Conservation (phyloP, 805 yeast genomes). For the Starmerella ratchasimensis region DNA sequence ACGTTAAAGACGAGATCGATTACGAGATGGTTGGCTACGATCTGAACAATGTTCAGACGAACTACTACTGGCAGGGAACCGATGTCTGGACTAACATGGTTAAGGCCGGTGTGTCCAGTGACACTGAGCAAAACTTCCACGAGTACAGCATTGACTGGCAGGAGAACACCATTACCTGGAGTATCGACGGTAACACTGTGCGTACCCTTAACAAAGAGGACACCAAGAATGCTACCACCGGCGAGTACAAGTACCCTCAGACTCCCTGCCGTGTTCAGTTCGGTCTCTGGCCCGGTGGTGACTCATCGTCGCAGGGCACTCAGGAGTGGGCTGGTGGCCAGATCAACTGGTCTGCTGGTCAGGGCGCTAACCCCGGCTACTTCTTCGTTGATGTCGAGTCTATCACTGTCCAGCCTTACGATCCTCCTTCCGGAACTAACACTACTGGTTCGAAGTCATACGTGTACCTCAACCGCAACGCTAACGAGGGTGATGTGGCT, state of each 20-base stretch:
- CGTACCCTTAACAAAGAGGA: conserved; percentile 47
- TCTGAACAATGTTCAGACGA: conserved; percentile 53
- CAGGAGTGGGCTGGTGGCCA: conserved; percentile 76
- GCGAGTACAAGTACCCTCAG: conserved; percentile 70
- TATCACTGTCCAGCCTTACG: conserved; percentile 54
- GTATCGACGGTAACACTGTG: conserved; percentile 49
- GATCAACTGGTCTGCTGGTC: conserved; percentile 69
- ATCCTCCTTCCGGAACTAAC: conserved; percentile 46
- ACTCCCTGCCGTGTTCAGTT: conserved; percentile 74
- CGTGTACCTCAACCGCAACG: conserved; percentile 39
- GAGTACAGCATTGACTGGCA: conserved; percentile 70
- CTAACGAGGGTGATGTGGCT: conserved; percentile 34
- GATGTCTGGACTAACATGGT: conserved; percentile 51
- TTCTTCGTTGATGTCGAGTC: conserved; percentile 52
- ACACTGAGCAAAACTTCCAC: conserved; percentile 57
- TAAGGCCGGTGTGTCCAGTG: conserved; percentile 31
- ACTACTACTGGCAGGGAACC: conserved; percentile 65
- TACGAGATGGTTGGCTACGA: conserved; percentile 73
- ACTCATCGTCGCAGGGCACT: conserved; percentile 41
- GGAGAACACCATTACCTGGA: conserved; percentile 59
- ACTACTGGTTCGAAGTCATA: conserved; percentile 39
- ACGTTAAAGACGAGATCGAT: conserved; percentile 84
- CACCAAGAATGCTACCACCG: conserved; percentile 46
- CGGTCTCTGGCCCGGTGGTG: conserved; percentile 45
- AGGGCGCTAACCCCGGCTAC: conserved; percentile 66